Evolutionary conservation across 306 rosid species (phyloP).

Genomic region (Cajanus cajan): DNA sequence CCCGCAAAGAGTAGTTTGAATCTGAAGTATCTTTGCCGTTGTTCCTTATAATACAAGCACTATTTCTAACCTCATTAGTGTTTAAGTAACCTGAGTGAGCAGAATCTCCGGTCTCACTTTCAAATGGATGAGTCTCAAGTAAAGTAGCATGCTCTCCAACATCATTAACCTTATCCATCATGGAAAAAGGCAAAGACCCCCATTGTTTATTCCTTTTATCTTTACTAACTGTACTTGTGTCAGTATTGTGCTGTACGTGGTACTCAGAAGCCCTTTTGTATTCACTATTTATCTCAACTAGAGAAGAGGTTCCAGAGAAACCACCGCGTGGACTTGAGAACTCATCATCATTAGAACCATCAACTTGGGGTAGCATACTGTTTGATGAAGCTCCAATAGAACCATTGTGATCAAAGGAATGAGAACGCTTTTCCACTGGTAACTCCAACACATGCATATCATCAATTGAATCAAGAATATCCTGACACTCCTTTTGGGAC

Average conservation of each 20-base stretch:
- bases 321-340: slow-evolving; percentile 46
- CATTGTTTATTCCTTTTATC: slow-evolving; percentile 56
- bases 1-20: slow-evolving; percentile 64
- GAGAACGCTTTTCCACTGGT: slow-evolving; percentile 37
- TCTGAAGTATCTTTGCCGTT: slow-evolving; percentile 30
- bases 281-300: slow-evolving; percentile 36
- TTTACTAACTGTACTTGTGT: slow-evolving; percentile 31
- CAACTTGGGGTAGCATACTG: slow-evolving; percentile 60
- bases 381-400: slow-evolving; percentile 38
- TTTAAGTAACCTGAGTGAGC: slow-evolving; percentile 32
- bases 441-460: slow-evolving; percentile 54
- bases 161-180: slow-evolving; percentile 33
- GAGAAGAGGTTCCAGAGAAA: slow-evolving; percentile 46
- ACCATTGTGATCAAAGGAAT: slow-evolving; percentile 32
- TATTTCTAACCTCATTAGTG: slow-evolving; percentile 30
- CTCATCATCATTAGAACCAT: slow-evolving; percentile 61
- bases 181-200: slow-evolving; percentile 69
- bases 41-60: slow-evolving; percentile 36
- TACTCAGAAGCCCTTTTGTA: slow-evolving; percentile 33
- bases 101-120: slow-evolving; percentile 36
- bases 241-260: slow-evolving; percentile 36
- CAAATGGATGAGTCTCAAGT: slow-evolving; percentile 23
- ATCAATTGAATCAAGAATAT: slow-evolving; percentile 86
- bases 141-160: slow-evolving; percentile 30
- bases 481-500: slow-evolving; percentile 94